These are phyloP conservation scores for Scheffersomyces quercinus DNA, from an alignment of 1,139 yeast genomes.

Conservation along the genomic window DNA sequence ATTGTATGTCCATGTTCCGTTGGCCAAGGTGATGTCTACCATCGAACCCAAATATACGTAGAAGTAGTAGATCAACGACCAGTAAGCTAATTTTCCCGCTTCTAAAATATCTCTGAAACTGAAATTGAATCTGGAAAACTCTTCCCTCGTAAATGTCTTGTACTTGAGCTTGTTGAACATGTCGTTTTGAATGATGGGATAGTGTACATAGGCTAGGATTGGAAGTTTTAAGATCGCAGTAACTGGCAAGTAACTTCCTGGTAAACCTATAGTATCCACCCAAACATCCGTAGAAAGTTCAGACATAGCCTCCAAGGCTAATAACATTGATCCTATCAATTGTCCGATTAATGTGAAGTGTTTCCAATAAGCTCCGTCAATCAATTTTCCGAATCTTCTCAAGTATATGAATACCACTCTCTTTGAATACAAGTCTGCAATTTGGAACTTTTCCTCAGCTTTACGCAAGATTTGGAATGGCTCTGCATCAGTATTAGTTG, in stretches of 20 bases:
- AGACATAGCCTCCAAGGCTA: slow-evolving; percentile 71
- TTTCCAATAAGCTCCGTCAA: slow-evolving; percentile 76
- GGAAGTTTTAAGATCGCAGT: slow-evolving; percentile 63
- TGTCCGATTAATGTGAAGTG: slow-evolving; percentile 83
- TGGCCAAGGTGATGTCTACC: slow-evolving; percentile 68
- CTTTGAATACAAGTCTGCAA: slow-evolving; percentile 43
- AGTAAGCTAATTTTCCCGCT: slow-evolving; percentile 59
- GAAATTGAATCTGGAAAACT: slow-evolving; percentile 1
- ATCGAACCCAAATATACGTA: slow-evolving; percentile 68
- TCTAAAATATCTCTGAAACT: slow-evolving; percentile 23
- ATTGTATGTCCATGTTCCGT: slow-evolving; percentile 88
- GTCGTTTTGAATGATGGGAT: slow-evolving; percentile 86
- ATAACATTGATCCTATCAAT: slow-evolving; percentile 71
- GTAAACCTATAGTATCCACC: slow-evolving; percentile 93
- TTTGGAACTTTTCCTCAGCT: slow-evolving; percentile 66
- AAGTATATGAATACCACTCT: slow-evolving; percentile 76
- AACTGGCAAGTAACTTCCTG: slow-evolving; percentile 73
- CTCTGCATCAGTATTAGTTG: slow-evolving; percentile 60
- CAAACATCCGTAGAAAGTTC: slow-evolving; percentile 84
- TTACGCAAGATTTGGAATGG: slow-evolving; percentile 57
- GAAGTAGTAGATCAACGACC: slow-evolving; percentile 63
- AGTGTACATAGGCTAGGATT: slow-evolving; percentile 84
- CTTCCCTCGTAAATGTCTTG: slow-evolving; percentile 16
- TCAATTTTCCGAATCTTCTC: slow-evolving; percentile 54
- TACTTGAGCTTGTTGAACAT: slow-evolving; percentile 67